Conservation (phyloP, 2,329 filamentous ascomycete genomes). For the Aquanectria penicillioides region DNA sequence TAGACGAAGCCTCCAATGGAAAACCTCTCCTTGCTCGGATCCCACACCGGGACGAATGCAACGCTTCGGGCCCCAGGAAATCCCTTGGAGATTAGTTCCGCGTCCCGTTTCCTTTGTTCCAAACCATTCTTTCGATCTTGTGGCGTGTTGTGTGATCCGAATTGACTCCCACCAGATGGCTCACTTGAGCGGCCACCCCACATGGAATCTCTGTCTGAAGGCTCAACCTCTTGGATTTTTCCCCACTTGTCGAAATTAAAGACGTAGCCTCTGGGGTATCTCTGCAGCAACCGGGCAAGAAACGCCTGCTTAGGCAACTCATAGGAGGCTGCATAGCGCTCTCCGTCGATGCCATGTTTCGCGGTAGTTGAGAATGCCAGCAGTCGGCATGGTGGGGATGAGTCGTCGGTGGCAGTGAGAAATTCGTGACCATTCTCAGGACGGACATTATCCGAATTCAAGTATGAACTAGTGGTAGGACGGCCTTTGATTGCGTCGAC, state of each 20-base stretch:
- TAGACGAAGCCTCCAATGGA: constrained; percentile 61
- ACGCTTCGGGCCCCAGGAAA: constrained; percentile 58
- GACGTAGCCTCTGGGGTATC: constrained; percentile 57
- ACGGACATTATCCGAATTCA: no score
- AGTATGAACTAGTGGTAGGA: no score
- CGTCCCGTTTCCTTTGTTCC: constrained; percentile 28
- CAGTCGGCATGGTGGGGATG: constrained; percentile 49
- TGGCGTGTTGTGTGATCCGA: background rate
- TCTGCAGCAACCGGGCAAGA: constrained; percentile 52
- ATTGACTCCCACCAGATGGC: background rate
- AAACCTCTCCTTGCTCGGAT: constrained; percentile 56
- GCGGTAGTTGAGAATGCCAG: background rate
- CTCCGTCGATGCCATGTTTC: no score
- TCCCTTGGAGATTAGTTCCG: constrained; percentile 42
- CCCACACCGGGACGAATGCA: constrained; percentile 60
- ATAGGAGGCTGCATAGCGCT: no score
- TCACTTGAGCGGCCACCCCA: background rate
- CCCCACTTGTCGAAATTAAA: constrained; percentile 56
- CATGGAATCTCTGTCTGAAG: constrained; percentile 35
- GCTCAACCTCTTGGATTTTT: constrained; percentile 44
- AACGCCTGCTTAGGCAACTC: constrained; percentile 43
- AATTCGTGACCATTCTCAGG: background rate
- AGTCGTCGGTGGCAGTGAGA: constrained; percentile 44
- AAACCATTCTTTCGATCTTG: constrained; percentile 5
- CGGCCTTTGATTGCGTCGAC: background rate